A percentile compares a stretch with the other conserved stretches of the same genome.
phyloP scores from a whole-genome alignment of 2,329 filamentous ascomycete species.

The Botrytis byssoidea region DNA sequence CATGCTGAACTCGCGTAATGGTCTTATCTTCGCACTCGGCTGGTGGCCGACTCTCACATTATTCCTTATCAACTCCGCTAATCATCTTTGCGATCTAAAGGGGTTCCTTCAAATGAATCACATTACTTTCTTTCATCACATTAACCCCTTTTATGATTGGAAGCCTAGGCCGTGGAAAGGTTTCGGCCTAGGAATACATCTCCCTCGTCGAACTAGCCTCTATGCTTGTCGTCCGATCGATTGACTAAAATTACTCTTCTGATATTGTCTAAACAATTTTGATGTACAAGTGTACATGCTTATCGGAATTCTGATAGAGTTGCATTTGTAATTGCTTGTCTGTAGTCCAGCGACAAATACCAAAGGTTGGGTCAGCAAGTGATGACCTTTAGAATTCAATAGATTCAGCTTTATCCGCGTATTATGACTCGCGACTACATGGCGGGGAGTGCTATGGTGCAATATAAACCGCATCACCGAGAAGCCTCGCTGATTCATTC shows the following conservation, averaged over 20 bases:
- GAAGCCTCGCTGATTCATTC: background rate
- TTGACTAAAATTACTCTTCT: too few species aligned
- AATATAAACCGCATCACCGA: background rate
- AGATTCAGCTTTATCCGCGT: background rate
- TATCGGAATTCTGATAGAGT: background rate
- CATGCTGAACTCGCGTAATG: too few species aligned
- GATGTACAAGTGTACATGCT: background rate
- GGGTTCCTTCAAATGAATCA: background rate
- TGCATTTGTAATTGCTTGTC: rapidly evolving
- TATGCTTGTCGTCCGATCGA: background rate
- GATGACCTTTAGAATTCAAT: rapidly evolving
- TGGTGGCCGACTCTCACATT: background rate
- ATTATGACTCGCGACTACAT: background rate
- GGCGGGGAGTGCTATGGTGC: background rate
- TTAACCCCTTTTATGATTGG: background rate
- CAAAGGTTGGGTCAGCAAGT: background rate
- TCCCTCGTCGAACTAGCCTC: background rate
- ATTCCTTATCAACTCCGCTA: background rate
- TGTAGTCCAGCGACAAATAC: background rate
- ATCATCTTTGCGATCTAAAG: background rate
- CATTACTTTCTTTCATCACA: background rate
- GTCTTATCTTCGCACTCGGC: too few species aligned
- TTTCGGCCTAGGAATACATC: background rate
- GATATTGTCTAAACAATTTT: background rate
- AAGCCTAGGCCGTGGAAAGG: background rate